Percentiles rank a stretch among this genome's conserved stretches.
Evolutionary conservation across 495 filamentous ascomycete species (phyloP).

Genomic region (Penicillium verhagenii): DNA sequence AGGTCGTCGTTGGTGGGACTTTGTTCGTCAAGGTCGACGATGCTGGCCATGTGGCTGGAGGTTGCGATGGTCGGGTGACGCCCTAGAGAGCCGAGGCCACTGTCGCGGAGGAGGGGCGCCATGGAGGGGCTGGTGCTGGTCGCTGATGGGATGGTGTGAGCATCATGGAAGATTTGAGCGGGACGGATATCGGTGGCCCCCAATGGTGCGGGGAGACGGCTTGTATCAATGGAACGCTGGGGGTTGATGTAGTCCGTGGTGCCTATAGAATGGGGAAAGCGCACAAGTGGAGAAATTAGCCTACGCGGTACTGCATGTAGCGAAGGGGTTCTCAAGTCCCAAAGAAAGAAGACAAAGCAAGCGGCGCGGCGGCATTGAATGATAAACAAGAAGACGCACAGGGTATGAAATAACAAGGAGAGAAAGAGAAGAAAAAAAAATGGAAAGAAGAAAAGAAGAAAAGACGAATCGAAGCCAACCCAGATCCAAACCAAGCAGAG

Average conservation of each 20-base stretch:
- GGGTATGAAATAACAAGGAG: constrained; percentile 29
- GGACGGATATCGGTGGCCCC: constrained; percentile 62
- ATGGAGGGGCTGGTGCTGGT: constrained; percentile 61
- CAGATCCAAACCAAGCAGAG: not conserved
- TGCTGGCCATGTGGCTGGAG: constrained; percentile 32
- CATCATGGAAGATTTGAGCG: constrained; percentile 75
- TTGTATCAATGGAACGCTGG: constrained; percentile 27
- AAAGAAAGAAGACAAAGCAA: constrained; percentile 19
- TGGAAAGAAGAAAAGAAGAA: not conserved
- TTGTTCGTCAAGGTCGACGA: constrained; percentile 40
- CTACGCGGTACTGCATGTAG: constrained; percentile 38
- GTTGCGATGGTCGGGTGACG: constrained; percentile 42
- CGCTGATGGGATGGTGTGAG: constrained; percentile 61
- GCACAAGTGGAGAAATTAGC: constrained; percentile 36
- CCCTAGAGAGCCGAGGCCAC: constrained; percentile 56
- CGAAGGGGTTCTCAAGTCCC: constrained; percentile 14
- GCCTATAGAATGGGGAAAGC: constrained; percentile 34
- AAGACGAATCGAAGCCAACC: not conserved
- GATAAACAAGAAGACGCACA: constrained; percentile 19
- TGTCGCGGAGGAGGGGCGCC: constrained; percentile 64
- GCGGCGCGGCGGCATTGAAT: constrained; percentile 24
- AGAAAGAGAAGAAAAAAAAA: constrained; percentile 19
- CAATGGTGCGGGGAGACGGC: constrained; percentile 21
- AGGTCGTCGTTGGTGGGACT: constrained; percentile 59
- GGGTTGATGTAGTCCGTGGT: constrained; percentile 32